Base-by-base conservation (phyloP, 2,329 filamentous ascomycete genomes). In the Colletotrichum lupini region DNA sequence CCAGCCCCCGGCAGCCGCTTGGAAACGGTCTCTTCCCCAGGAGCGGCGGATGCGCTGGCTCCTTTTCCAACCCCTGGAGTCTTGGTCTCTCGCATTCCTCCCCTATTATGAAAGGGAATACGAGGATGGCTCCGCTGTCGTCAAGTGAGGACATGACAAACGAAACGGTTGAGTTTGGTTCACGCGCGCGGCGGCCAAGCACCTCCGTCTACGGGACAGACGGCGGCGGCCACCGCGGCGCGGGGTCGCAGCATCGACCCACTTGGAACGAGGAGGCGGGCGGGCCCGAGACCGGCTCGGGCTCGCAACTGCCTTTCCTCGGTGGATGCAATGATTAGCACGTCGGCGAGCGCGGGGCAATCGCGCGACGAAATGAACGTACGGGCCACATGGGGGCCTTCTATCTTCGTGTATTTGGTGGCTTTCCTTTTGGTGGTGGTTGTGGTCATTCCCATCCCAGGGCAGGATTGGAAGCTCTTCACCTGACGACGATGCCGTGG, bases 401-500 rank as follows among this genome's bases (percentile, higher is more conserved):
- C 64, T 74, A 42, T 67, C 56, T 74, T 67, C 42, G 63, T 72
- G 42, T 72, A 19, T 72, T 37, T 71, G 30, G 26, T 62, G 37
- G 19, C n/a, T 19, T 49, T 49, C 16, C 16, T 62, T 28, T 19
- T n/a, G 30, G 11, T 55, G 46, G 37, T 19, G 16, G 42, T 57
- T 26, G 26, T 26, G 26, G 1, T 26, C 26, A 26, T 4, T 61
- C 62, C 70, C 71, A 71, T 65, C 73, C 73, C 68, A 58, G 62
- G 71, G 52, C 58, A 52, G 42, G 22, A 55, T 62, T 14, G 22
- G 14, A 42, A 35, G 61, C 49, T 61, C 53, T 68, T 75, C 74
- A 78, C 75, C 84, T 84, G 77, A 92, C 87, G 78, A 92, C 85
- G 77, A 92, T 89, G 81, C 90, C 91, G 82, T 92, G 86, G 82